Base-by-base conservation (phyloP, 192 early-diverging fungal species). In the Backusella sp. region DNA sequence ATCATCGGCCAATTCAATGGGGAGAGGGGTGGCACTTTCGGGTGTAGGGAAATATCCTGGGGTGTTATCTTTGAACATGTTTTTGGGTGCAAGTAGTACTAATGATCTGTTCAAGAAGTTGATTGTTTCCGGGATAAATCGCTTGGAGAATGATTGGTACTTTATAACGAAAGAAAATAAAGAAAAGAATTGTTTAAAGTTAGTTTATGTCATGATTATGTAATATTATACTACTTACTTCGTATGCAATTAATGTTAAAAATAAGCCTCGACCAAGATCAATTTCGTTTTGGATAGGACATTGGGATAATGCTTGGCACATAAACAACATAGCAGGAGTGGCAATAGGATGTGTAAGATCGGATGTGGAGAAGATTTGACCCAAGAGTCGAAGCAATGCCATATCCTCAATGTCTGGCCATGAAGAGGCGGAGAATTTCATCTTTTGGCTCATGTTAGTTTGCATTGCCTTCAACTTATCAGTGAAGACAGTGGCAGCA, bases 341-440 rank as follows among this genome's bases (percentile, higher is more conserved):
- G 6, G 94, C 85, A 6, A 98, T 90, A 6, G 91, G 80, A 79
- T 99, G 96, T 73, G 90, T 88, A 44, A 92, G 90, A 90, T 99
- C 98, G 0, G 97, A 96, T n/a, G 94, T 90, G 2, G 98, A 96
- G 81, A 95, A 98, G 9, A 98, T 83, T 37, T 90, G 87, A 0
- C 87, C 89, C 65, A 97, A 79, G 34, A 92, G 73, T 35, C 91
- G 88, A 68, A 97, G 81, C 53, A 90, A 80, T 30, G 90, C 84
- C 36, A 97, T 56, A 37, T 92, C 90, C 26, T 88, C 86, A 9
- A 84, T 77, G 12, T 83, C 80, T 6, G 90, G 85, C 73, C 87
- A 89, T 28, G 73, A 75, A 28, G 82, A 80, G 3, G 44, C 68
- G 4, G 69, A 53, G 75, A 59, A 26, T 35, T 73, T 70, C 62